phyloP scores from a whole-genome alignment of 1,284 basidiomycete species.

The Pyrrhoderma lamaoense region DNA sequence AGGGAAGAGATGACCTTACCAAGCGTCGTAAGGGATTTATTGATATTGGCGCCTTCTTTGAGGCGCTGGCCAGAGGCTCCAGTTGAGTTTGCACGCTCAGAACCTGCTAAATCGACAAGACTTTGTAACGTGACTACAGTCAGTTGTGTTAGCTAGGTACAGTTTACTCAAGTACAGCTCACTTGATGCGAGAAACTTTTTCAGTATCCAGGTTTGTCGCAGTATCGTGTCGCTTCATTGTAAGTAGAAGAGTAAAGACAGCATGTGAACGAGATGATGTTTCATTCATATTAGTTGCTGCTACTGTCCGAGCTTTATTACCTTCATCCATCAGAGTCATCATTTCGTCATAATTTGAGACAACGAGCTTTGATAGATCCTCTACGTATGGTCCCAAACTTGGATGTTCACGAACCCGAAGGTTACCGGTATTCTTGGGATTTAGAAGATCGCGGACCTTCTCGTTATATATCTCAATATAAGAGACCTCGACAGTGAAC shows the following conservation, averaged over 20 bases:
- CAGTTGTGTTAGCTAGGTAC: slow-evolving; percentile 19
- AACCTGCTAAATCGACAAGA: slow-evolving; percentile 94
- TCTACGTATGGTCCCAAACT: slow-evolving; percentile 95
- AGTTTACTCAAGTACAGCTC: slow-evolving; percentile 23
- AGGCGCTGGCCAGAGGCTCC: slow-evolving; percentile 92
- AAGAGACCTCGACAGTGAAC: slow-evolving; percentile 94
- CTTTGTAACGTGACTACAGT: slow-evolving; percentile 32
- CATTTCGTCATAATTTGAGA: slow-evolving; percentile 89
- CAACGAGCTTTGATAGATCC: slow-evolving; percentile 90
- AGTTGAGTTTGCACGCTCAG: slow-evolving; percentile 92
- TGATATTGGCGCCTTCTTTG: slow-evolving; percentile 97
- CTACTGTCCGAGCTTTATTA: slow-evolving; percentile 96
- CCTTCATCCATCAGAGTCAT: slow-evolving; percentile 99
- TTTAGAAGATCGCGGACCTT: slow-evolving; percentile 97
- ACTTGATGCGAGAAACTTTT: slow-evolving; percentile 95
- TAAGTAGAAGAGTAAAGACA: slow-evolving; percentile 91
- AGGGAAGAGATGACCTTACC: slow-evolving; percentile 95
- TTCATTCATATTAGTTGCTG: slow-evolving; percentile 99
- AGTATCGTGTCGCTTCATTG: slow-evolving; percentile 82
- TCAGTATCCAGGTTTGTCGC: slow-evolving; percentile 86
- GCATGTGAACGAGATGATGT: slow-evolving; percentile 98
- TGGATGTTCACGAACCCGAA: slow-evolving; percentile 95
- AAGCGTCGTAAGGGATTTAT: slow-evolving; percentile 94
- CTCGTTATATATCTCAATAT: slow-evolving; percentile 99
- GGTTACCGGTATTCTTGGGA: slow-evolving; percentile 93